Base-by-base conservation (phyloP, 2,329 filamentous ascomycete genomes). In the Alternaria sp. region DNA sequence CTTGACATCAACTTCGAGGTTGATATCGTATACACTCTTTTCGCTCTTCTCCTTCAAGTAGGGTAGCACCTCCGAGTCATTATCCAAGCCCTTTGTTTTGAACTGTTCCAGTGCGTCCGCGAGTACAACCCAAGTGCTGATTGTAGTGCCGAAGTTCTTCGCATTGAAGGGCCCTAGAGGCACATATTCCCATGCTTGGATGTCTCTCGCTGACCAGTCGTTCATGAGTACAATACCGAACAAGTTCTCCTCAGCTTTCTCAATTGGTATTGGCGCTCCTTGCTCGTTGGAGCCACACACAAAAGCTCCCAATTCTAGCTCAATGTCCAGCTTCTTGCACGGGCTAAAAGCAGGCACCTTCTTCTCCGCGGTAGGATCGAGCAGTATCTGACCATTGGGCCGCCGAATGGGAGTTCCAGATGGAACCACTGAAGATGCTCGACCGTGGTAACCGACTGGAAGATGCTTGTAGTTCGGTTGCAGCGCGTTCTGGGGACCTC, bases 201-300 rank as follows among this genome's bases (percentile, higher is more conserved):
- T 89, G 69, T 95, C 92, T 64, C 92, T 83, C 5, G 92, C 92
- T 55, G 89, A 92, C 92, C 92, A 96, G 78, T 96, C 92, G 69
- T 96, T 96, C 83, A 96, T 86, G 58, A 96, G 79, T 0, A 95
- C 92, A 26, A 92, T 84, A 14, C 92, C 92, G 72, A 95, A 95
- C 28, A 96, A 84, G 69, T 88, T 84, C 18, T 91, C 85, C 54
- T 89, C 87, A 0, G 92, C 92, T 44, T 89, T 80, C 3, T 81
- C 79, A 22, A 94, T 85, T 1, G 82, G 78, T 20, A 95, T 83
- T 0, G 88, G 85, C 54, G 85, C 80, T 7, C 91, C 91, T 71
- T 92, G 82, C 1, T 83, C 77, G 70, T 91, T 93, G 0, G 84
- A 81, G 48, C 80, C 86, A 75, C 86, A 88, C 5, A 95, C 83